These are phyloP conservation scores for Oryza nivara DNA, from an alignment of 176 grass and related monocot species.

Conservation along the genomic window DNA sequence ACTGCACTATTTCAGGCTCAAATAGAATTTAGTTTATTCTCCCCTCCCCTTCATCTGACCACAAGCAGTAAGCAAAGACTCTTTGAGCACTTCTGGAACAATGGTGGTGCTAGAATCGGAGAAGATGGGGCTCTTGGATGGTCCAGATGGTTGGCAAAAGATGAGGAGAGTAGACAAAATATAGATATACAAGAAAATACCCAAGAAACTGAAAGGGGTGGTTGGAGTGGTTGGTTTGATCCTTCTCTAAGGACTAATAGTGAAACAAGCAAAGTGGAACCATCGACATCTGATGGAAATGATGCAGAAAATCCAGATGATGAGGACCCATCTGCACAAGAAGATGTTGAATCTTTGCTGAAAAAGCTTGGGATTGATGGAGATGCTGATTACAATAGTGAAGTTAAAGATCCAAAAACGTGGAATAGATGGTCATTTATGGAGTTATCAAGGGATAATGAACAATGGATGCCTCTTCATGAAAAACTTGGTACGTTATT, in stretches of 20 bases:
- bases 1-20: conserved; percentile 94
- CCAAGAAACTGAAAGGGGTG: conserved; percentile 67
- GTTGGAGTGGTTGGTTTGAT: conserved; percentile 98
- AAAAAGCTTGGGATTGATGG: conserved; percentile 93
- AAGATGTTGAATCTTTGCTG: conserved; percentile 86
- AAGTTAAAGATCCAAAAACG: conserved; percentile 91
- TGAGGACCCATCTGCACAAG: conserved; percentile 59
- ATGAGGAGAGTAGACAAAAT: conserved; percentile 73
- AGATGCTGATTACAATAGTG: conserved; percentile 70
- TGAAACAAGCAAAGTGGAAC: conserved; percentile 43
- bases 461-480: conserved; percentile 92
- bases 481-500: conserved; percentile 65
- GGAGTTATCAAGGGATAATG: conserved; percentile 76
- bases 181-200: conserved; percentile 58
- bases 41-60: conserved; percentile 69
- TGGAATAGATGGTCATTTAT: conserved; percentile 93
- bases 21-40: conserved; percentile 86
- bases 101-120: conserved; percentile 72
- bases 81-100: conserved; percentile 99
- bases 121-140: conserved; percentile 89
- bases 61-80: conserved; percentile 84
- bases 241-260: conserved; percentile 50
- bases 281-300: conserved; percentile 50
- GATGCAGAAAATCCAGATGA: conserved; percentile 51
- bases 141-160: conserved; percentile 91